These are phyloP conservation scores for Geum urbanum DNA, from an alignment of 306 rosid species.

Conservation along the genomic window DNA sequence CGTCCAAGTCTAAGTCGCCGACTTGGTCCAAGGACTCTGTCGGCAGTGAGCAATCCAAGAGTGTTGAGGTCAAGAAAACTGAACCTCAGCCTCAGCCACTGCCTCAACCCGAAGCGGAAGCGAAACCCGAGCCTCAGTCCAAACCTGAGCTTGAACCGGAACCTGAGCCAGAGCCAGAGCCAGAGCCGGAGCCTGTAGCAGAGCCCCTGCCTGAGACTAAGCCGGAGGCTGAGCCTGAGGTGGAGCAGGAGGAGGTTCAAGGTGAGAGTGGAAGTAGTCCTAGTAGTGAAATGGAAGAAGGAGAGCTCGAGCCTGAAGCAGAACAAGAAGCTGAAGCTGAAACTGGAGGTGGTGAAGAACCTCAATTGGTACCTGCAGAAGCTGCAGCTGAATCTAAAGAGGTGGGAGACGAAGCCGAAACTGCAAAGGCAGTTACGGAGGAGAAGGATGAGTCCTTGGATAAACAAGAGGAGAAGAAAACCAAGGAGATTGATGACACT, in stretches of 20 bases:
- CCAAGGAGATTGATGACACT: slow-evolving; percentile 19
- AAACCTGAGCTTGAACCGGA: background rate
- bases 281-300: slow-evolving; percentile 24
- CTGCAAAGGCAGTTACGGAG: slow-evolving; percentile 21
- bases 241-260: slow-evolving; percentile 3
- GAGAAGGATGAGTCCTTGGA: slow-evolving; percentile 18
- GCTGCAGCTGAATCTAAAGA: slow-evolving; percentile 30
- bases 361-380: background rate
- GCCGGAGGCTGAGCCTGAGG: background rate
- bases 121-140: slow-evolving; percentile 36
- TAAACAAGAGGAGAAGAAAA: slow-evolving; percentile 29
- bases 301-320: slow-evolving; percentile 21
- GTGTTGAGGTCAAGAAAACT: slow-evolving; percentile 68
- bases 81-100: slow-evolving; percentile 57
- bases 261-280: slow-evolving; percentile 12
- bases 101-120: too few species aligned
- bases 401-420: slow-evolving; percentile 22
- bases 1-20: slow-evolving; percentile 49
- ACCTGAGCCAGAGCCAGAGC: background rate
- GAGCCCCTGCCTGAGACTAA: background rate
- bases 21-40: slow-evolving; percentile 80
- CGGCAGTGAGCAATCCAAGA: slow-evolving; percentile 82
- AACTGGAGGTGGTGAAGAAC: background rate
- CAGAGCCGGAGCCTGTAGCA: background rate
- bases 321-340: slow-evolving; percentile 8